Evolutionary conservation across 345 rosid species (phyloP), one percentile per base, ranked within the genome.

Genomic region (Rhodamnia rubescens): DNA sequence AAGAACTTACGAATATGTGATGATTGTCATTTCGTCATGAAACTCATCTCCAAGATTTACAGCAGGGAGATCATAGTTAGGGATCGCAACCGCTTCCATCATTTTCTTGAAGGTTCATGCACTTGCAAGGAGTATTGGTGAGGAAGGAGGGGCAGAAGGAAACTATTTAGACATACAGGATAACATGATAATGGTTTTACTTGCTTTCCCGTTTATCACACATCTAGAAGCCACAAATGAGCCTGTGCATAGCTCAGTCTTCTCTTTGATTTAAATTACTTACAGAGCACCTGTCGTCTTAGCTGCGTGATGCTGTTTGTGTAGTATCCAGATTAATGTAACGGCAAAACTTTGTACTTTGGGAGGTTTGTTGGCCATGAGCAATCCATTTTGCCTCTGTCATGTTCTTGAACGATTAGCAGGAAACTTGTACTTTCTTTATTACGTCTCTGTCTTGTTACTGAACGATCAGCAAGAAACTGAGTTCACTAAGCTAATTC

Each of bases 1-100:
- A 87, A 87, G 49, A 85, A 85, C n/a, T 83, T 87, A 32, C 54
- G 85, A 22, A 69, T 85, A 27, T 87, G 85, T 36, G 87, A 82
- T 11, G 87, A 85, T 52, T 87, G 87, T 74, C 89, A 87, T 49
- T n/a, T 57, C 50, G 84, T 82, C 56, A 36, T 85, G 18, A 87
- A 85, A 69, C 58, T 85, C 8, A 50, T 85, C 47, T 85, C 89
- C 20, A 42, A 11, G 11, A 81, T 82, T 24, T 56, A 29, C 9
- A 14, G 64, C 27, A 64, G 85, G 55, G 81, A 84, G 85, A 85
- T 87, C 84, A 50, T 87, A 40, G 85, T 87, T 26, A 57, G 85
- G 20, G 83, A 87, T 58, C 74, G 87, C 10, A 87, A 64, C 83
- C 83, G 85, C 54, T 83, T 86, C 74, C 88, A 86, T 78, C 82